Evolutionary conservation across 2,329 filamentous ascomycete species (phyloP), one percentile per base, ranked within the genome.

Genomic region (Cryoendolithus antarcticus): DNA sequence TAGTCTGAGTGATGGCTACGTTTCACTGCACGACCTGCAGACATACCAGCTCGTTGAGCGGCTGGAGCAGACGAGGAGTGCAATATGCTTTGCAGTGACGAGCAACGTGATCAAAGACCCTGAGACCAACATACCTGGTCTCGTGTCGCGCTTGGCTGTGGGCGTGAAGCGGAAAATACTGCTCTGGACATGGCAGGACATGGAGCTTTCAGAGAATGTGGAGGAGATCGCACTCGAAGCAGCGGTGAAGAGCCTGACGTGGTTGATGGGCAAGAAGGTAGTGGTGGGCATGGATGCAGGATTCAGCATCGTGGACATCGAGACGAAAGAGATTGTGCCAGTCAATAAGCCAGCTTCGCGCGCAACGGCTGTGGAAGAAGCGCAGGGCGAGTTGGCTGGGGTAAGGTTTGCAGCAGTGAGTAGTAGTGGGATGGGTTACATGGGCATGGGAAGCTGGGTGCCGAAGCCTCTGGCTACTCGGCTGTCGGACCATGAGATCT

Each of bases 131-230:
- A 88, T 98, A 36, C 88, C 86, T 1, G 85, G 89, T 49, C 93
- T 98, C 40, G 88, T 96, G 47, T 93, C 86, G 40, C 74, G 86
- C 30, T 67, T 98, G 37, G 91, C 86, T 5, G 89, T 98, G 8
- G 86, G 86, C 4, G 85, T 95, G 28, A 96, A 96, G 70, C 72
- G 91, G 54, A 83, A 84, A 53, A 70, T 98, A 38, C 61, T 96
- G 44, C 64, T 95, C 40, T 98, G 91, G 88, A 84, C 80, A 54
- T 98, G 93, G 91, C 82, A 91, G 52, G 88, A 94, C 58, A 91
- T 86, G 67, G 91, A 96, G 64, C 70, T 95, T 32, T 74, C 74
- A 35, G 69, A 74, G 3, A 77, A 91, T 29, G 76, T 80, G 0
- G 67, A 69, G 21, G 91, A 96, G 62, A 75, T 95, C 30, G 75